These are phyloP conservation scores for Paraphoma sp. DNA, from an alignment of 2,329 filamentous ascomycete species.

Conservation along the genomic window DNA sequence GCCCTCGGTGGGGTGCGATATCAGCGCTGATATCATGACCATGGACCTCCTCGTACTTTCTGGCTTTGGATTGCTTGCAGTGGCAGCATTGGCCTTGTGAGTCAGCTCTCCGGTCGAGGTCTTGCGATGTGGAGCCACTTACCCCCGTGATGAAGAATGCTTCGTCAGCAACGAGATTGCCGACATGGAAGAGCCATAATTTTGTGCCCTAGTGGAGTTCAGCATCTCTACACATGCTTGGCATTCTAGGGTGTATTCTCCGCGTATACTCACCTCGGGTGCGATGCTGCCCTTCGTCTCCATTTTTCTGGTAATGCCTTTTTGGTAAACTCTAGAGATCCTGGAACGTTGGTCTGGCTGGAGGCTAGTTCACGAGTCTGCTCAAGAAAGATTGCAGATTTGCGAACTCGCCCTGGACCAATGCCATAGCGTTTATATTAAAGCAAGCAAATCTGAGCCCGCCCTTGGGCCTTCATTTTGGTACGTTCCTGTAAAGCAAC, in stretches of 20 bases:
- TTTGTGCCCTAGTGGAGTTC: background rate
- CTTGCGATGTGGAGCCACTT: background rate
- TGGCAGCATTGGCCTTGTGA: conserved; percentile 8
- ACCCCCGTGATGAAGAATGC: conserved; percentile 43
- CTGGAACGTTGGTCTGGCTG: too few species aligned
- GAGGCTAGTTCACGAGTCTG: too few species aligned
- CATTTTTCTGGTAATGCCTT: too few species aligned
- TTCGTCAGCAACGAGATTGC: conserved; percentile 45
- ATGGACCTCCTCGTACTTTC: conserved; percentile 26
- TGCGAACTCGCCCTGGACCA: too few species aligned
- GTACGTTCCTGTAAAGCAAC: too few species aligned
- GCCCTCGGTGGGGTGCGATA: conserved; percentile 41
- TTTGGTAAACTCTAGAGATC: too few species aligned
- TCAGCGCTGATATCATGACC: conserved; percentile 36
- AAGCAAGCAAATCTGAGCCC: too few species aligned
- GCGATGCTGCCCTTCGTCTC: background rate
- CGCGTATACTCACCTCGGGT: background rate
- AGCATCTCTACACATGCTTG: too few species aligned
- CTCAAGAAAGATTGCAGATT: too few species aligned
- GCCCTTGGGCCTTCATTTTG: too few species aligned
- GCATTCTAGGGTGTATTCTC: too few species aligned
- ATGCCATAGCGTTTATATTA: too few species aligned
- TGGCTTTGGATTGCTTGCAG: conserved; percentile 14
- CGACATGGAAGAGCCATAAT: conserved; percentile 34
- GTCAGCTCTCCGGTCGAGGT: background rate